A percentile compares a stretch with the other conserved stretches of the same genome.
Evolutionary conservation across 805 yeast genomes (phyloP).

Genomic region (Candida germanica): DNA sequence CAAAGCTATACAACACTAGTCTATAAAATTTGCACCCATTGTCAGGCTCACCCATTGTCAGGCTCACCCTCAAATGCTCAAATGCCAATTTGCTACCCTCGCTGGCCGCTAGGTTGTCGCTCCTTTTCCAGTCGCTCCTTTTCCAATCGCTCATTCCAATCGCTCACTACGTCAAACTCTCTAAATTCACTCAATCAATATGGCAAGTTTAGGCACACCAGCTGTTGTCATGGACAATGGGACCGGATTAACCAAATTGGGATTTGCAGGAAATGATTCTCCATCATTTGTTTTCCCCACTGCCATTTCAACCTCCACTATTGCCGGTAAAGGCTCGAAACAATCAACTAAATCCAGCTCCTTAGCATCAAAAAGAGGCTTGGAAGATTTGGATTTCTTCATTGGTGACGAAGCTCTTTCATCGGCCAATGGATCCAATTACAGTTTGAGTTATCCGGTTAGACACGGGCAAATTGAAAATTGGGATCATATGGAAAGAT

Average conservation of each 20-base stretch:
- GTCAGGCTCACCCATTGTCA: too few relatives aligned
- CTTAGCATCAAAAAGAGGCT: conserved; percentile 65
- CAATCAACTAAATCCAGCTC: conserved; percentile 41
- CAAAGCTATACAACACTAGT: too few relatives aligned
- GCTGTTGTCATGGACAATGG: conserved; percentile 99
- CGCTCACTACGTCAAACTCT: not conserved
- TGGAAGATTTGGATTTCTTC: conserved; percentile 89
- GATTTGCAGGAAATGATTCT: conserved; percentile 97
- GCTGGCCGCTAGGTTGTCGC: not conserved
- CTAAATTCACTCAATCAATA: conserved; percentile 18
- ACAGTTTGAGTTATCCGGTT: conserved; percentile 86
- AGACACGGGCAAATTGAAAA: conserved; percentile 98
- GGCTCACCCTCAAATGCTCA: too few relatives aligned
- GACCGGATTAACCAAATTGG: conserved; percentile 95
- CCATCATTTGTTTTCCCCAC: conserved; percentile 98
- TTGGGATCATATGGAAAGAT: conserved; percentile 99
- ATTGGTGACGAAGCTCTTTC: conserved; percentile 94
- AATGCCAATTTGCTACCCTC: not conserved
- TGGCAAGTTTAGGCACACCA: conserved; percentile 73
- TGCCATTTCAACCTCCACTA: conserved; percentile 79
- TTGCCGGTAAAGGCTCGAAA: conserved; percentile 40
- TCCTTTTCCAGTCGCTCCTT: not conserved
- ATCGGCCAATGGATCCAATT: conserved; percentile 88
- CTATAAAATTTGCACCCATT: too few relatives aligned
- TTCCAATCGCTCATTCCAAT: not conserved